Base-by-base conservation (phyloP, 1,284 basidiomycete species). In the Stereum hirsutum region DNA sequence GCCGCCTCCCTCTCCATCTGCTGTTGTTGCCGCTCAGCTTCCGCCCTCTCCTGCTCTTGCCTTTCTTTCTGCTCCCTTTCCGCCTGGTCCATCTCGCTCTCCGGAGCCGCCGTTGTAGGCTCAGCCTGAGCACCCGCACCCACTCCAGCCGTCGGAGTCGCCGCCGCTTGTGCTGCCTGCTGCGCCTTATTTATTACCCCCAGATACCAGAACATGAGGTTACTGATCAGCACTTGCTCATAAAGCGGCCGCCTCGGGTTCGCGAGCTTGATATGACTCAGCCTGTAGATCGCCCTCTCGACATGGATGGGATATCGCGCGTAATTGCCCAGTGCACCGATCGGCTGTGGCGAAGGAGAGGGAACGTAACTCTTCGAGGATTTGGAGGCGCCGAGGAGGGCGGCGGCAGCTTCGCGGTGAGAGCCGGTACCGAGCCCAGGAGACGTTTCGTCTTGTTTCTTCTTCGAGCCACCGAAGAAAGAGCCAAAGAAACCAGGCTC, bases 191-290 rank as follows among this genome's bases (percentile, higher is more conserved):
- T 97, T 65, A 99, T 96, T 50, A 99, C 80, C n/a, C 91, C 89
- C 31, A 99, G 74, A 61, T 99, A 99, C 95, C 95, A 99, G 72
- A 99, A 99, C 94, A 98, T 99, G 53, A 99, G 72, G 62, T 99
- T 99, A 56, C 92, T 96, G 62, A 99, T 99, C 48, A 99, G 68
- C 40, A 99, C 95, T 63, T 99, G 95, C 67, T 99, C 96, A 57
- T 96, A 98, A 14, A 99, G 71, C 15, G 96, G 93, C 34, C 95
- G 74, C 42, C 96, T 75, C 8, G 95, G 94, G 62, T 99, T 98
- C 20, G 96, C 95, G 35, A 99, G 73, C 65, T 99, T 99, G 72
- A 99, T 98, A 59, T 99, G 95, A 59, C 89, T 93, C 41, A 99
- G 69, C 42, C 95, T 75, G 64, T 99, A 99, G 41, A 99, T 94